Percentiles rank a stretch among this genome's conserved stretches.
Conservation (phyloP, 345 rosid species). For the Mallotus nudiflorus region DNA sequence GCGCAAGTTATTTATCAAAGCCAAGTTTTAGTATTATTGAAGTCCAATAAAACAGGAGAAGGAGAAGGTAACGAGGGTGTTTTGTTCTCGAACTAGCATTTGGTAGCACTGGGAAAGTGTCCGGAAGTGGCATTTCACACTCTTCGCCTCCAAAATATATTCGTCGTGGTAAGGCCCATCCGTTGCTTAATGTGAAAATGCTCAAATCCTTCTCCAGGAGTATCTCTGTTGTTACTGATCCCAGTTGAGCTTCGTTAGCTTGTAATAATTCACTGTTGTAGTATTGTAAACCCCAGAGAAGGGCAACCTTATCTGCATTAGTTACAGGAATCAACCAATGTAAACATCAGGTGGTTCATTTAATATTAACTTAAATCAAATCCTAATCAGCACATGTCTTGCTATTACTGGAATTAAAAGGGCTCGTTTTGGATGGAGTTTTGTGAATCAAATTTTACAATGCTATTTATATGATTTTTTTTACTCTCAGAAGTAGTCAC, state of each 20-base stretch:
- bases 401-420: no score
- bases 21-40: conserved; percentile 1
- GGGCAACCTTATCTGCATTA: conserved; percentile 52
- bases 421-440: no score
- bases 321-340: background rate
- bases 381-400: no score
- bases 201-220: conserved; percentile 40
- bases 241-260: conserved; percentile 23
- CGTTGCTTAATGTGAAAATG: conserved; percentile 46
- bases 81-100: conserved; percentile 29
- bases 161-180: conserved; percentile 65
- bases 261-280: conserved; percentile 41
- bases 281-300: conserved; percentile 53
- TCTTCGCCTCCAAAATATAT: conserved; percentile 55
- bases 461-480: no score
- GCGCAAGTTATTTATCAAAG: background rate
- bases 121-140: conserved; percentile 56
- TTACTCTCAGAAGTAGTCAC: no score
- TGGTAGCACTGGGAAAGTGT: conserved; percentile 51
- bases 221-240: conserved; percentile 50
- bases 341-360: background rate
- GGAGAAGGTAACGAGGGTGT: conserved; percentile 13
- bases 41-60: conserved; percentile 19
- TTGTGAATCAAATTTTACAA: no score
- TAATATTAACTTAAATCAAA: no score